Conservation (phyloP, 2,329 filamentous ascomycete genomes). For the Paraconiothyrium sp. region DNA sequence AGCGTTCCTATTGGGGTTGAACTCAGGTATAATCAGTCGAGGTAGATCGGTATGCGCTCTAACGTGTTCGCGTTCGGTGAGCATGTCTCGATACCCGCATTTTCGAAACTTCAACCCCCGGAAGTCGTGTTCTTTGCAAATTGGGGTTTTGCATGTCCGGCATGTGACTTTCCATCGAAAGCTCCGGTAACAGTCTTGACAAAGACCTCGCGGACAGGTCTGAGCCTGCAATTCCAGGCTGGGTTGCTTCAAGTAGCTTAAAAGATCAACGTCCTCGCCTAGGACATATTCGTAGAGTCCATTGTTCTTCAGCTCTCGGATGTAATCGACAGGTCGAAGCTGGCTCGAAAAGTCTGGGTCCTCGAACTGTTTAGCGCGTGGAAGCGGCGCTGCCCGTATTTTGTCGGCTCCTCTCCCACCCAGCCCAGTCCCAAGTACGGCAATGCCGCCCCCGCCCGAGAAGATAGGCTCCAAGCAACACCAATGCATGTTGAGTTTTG, state of each 20-base stretch:
- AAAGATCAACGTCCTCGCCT: constrained; percentile 52
- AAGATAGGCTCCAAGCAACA: constrained; percentile 69
- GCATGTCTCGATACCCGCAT: constrained; percentile 66
- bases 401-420: constrained; percentile 63
- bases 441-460: constrained; percentile 68
- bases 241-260: constrained; percentile 52
- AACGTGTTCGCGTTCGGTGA: constrained; percentile 57
- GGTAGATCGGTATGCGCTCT: constrained; percentile 46
- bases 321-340: constrained; percentile 57
- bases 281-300: constrained; percentile 53
- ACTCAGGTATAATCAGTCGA: constrained; percentile 48
- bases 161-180: constrained; percentile 69
- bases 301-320: constrained; percentile 52
- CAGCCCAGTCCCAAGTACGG: constrained; percentile 59
- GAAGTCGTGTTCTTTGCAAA: constrained; percentile 69
- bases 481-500: constrained; percentile 66
- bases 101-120: constrained; percentile 65
- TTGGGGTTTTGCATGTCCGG: constrained; percentile 64
- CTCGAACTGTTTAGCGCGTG: constrained; percentile 63
- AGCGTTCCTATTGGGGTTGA: constrained; percentile 43
- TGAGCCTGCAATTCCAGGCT: constrained; percentile 54
- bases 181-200: constrained; percentile 66
- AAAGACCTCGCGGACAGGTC: constrained; percentile 64
- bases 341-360: constrained; percentile 63
- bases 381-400: constrained; percentile 66